Conservation (phyloP, 2,329 filamentous ascomycete genomes). For the Uncinocarpus reesii region DNA sequence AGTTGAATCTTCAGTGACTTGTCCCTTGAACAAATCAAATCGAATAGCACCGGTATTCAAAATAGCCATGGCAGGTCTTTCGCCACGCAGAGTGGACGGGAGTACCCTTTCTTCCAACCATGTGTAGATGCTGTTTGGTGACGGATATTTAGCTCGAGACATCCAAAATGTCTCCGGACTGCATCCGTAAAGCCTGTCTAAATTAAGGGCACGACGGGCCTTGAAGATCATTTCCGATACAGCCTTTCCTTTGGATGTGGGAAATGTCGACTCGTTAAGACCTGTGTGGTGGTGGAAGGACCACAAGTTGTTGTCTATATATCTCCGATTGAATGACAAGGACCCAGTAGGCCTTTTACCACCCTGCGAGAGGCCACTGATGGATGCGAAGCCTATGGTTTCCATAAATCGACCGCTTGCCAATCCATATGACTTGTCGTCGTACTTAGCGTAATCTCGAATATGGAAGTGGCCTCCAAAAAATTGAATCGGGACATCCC, state of each 20-base stretch:
- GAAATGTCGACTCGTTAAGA: constrained; percentile 61
- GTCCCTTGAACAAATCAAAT: constrained; percentile 89
- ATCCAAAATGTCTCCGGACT: constrained; percentile 74
- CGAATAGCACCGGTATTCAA: constrained; percentile 85
- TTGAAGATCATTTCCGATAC: constrained; percentile 59
- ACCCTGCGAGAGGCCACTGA: constrained; percentile 52
- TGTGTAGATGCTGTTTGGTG: constrained; percentile 64
- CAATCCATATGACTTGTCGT: constrained; percentile 65
- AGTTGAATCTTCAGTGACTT: constrained; percentile 78
- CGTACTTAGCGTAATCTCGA: constrained; percentile 70
- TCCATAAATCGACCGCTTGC: constrained; percentile 90
- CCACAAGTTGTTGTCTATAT: constrained; percentile 88
- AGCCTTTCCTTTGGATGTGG: constrained; percentile 62
- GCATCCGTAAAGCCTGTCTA: constrained; percentile 72
- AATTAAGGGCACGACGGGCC: constrained; percentile 58
- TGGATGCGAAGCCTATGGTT: constrained; percentile 86
- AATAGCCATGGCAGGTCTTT: constrained; percentile 57
- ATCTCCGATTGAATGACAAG: constrained; percentile 61
- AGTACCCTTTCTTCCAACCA: constrained; percentile 70
- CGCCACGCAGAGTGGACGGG: constrained; percentile 51
- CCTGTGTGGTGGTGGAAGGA: constrained; percentile 74
- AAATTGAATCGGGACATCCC: constrained; percentile 77
- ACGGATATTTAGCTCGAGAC: constrained; percentile 63
- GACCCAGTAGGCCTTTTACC: constrained; percentile 27
- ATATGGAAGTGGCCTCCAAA: constrained; percentile 89